A percentile compares a stretch with the other conserved stretches of the same genome.
Evolutionary conservation across 306 rosid genomes (phyloP).

Genomic region (Pterocarpus santalinus): DNA sequence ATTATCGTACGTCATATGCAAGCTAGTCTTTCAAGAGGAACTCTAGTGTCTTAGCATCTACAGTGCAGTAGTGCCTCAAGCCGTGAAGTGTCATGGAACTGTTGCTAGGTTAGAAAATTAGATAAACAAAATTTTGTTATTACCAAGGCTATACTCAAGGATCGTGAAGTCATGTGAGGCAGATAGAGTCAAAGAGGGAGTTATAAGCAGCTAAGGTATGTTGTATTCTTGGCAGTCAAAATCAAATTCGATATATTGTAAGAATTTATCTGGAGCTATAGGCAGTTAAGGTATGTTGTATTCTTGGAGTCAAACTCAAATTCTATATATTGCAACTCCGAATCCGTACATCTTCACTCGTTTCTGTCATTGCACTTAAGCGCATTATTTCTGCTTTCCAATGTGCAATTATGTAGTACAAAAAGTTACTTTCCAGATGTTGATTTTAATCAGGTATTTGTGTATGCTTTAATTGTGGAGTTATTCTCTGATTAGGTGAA

Average conservation of each 20-base stretch:
- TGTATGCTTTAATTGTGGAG: no score
- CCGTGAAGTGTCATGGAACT: constrained; percentile 47
- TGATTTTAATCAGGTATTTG: neutral
- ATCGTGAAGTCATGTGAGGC: constrained; percentile 48
- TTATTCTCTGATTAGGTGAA: no score
- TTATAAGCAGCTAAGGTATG: neutral
- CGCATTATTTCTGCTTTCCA: constrained; percentile 19
- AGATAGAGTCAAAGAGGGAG: constrained; percentile 35
- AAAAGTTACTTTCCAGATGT: constrained; percentile 18
- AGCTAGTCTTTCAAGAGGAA: constrained; percentile 57
- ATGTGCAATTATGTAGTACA: constrained; percentile 30
- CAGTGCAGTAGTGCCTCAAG: constrained; percentile 47
- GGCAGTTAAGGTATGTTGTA: constrained; percentile 62
- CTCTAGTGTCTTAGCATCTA: constrained; percentile 50
- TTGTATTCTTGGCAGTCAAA: neutral
- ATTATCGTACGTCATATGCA: constrained; percentile 42
- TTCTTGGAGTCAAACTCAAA: constrained; percentile 37
- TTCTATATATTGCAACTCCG: constrained; percentile 37
- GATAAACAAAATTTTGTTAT: constrained; percentile 42
- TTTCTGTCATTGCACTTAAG: constrained; percentile 19
- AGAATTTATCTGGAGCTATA: constrained; percentile 51
- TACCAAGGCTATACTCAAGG: constrained; percentile 49
- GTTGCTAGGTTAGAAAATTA: constrained; percentile 59
- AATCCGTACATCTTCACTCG: neutral
- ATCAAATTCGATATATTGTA: constrained; percentile 36